Evolutionary conservation across 371 early-diverging fungal genomes (phyloP), one percentile per base, ranked within the genome.

Genomic region (Coemansia sp.): DNA sequence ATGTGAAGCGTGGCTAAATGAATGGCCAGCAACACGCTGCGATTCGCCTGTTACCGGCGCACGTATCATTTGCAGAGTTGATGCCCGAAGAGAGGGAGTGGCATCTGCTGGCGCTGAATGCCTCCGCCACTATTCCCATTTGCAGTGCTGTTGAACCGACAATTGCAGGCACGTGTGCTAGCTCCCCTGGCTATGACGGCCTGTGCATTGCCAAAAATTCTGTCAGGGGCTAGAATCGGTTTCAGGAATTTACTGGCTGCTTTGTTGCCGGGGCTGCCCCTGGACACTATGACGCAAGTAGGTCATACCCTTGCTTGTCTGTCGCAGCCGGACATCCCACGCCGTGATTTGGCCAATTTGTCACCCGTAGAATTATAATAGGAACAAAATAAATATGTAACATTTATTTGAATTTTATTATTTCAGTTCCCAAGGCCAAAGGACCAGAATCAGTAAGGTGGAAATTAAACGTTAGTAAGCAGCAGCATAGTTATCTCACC

Each of bases 11-110:
- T 54, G 54, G 54, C 13, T 27, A 54, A 54, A 54, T 54, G 26
- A 54, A 54, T 54, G 54, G 54, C 27, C 54, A 54, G 54, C 11
- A 45, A 14, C 54, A 54, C 54, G 54, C 54, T 26, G 29, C 21
- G 18, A 18, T 8, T 18, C 22, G 5, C 7, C 48, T 48, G 26
- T 27, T 54, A 54, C 54, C 54, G 14, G 53, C 26, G 24, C 24
- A 54, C 14, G 14, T 16, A 54, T 45, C 18, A 24, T 51, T 51
- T 21, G 21, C 24, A 52, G 16, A n/a, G 45, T n/a, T 45, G 45
- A 45, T 45, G 16, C 45, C 45, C 16, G 45, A 45, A 45, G 45
- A 14, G n/a, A 45, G 16, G 42, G 45, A n/a, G 45, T 45, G 51
- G 34, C 51, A 50, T n/a, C 51, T 53, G 21, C 14, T 26, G 14